Evolutionary conservation across 495 filamentous ascomycete genomes (phyloP).

Genomic region (Penicillium crystallinum): DNA sequence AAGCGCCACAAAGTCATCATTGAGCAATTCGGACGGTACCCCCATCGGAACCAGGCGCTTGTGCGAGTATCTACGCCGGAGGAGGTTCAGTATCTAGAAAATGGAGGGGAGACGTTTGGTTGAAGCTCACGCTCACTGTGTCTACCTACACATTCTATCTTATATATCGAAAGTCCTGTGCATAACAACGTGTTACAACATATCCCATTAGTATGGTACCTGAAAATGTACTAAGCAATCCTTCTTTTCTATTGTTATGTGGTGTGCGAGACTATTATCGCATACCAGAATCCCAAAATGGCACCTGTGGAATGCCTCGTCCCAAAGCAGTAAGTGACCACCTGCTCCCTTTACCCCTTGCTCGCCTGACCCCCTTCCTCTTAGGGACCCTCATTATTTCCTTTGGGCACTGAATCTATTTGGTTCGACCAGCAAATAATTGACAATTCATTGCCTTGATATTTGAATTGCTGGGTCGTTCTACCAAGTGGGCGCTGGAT

Average conservation of each 20-base stretch:
- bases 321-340: background rate
- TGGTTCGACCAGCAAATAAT: no score
- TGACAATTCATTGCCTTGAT: no score
- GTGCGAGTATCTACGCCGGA: constrained; percentile 18
- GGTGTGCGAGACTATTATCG: no score
- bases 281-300: no score
- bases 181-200: no score
- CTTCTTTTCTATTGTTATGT: no score
- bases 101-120: constrained; percentile 24
- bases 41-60: constrained; percentile 21
- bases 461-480: no score
- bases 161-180: background rate
- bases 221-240: no score
- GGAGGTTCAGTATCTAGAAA: constrained; percentile 20
- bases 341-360: background rate
- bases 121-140: background rate
- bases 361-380: background rate
- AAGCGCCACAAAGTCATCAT: constrained; percentile 25
- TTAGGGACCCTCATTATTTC: background rate
- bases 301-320: background rate
- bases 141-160: background rate
- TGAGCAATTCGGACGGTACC: constrained; percentile 26
- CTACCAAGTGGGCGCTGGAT: no score
- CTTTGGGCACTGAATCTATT: background rate
- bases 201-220: no score